phyloP scores from a whole-genome alignment of 116 monocot genomes.

The Thalassia testudinum region DNA sequence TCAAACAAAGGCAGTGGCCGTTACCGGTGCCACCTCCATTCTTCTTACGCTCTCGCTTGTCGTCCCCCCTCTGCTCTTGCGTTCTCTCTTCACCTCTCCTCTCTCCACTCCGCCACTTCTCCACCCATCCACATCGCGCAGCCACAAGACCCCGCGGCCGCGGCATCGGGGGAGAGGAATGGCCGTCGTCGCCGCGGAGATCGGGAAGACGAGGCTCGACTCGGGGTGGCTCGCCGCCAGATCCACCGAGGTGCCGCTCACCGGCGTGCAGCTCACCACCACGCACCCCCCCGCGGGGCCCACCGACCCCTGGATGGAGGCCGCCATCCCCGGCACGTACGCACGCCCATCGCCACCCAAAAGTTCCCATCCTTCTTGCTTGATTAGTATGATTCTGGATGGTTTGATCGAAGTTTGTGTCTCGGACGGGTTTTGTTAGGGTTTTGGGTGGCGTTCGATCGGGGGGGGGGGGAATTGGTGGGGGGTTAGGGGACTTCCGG shows the following conservation, averaged over 20 bases:
- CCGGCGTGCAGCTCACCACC: conserved; percentile 81
- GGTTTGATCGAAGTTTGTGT: background rate
- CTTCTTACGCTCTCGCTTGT: background rate
- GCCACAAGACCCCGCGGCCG: too few species aligned
- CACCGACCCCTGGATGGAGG: conserved; percentile 69
- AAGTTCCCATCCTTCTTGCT: background rate
- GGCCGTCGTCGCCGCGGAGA: conserved; percentile 2
- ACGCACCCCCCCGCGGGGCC: conserved; percentile 44
- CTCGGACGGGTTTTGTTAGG: background rate
- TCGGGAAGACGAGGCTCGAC: conserved; percentile 64
- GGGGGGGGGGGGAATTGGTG: too few species aligned
- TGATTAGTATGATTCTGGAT: too few species aligned
- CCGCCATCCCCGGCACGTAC: conserved; percentile 87
- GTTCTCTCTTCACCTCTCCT: too few species aligned
- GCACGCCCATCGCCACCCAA: background rate
- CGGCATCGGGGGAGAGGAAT: background rate
- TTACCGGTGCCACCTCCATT: background rate
- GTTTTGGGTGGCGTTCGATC: too few species aligned
- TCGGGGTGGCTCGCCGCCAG: conserved; percentile 93
- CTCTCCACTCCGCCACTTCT: background rate
- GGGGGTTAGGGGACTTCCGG: too few species aligned
- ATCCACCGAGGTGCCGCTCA: conserved; percentile 59
- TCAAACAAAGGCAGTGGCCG: too few species aligned
- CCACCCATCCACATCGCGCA: background rate
- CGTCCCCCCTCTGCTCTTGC: background rate